These are phyloP conservation scores for Aspergillus pseudotamarii DNA, from an alignment of 2,329 filamentous ascomycete species.

Conservation along the genomic window DNA sequence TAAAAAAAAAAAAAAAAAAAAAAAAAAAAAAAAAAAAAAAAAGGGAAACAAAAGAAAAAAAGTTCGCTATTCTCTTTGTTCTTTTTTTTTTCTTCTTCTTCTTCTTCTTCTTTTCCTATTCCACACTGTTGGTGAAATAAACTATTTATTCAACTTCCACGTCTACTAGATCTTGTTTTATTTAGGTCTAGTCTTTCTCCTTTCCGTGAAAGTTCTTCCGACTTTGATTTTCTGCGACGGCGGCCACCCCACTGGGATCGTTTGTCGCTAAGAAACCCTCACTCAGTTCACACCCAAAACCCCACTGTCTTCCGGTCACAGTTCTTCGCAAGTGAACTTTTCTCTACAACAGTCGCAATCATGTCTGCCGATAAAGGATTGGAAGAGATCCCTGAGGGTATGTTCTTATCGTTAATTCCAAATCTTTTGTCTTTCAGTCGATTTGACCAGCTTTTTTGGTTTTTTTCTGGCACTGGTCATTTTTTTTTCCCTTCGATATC, in stretches of 20 bases:
- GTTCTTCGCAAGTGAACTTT: conserved; percentile 71
- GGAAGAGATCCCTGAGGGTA: conserved; percentile 95
- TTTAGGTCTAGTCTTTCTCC: conserved; percentile 36
- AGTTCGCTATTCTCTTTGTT: conserved; percentile 15
- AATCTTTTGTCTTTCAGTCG: not conserved
- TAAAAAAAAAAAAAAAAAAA: conserved; percentile 14
- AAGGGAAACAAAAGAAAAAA: conserved; percentile 7
- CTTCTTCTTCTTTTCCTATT: conserved; percentile 26
- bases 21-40: conserved; percentile 12
- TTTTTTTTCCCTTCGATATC: conserved; percentile 6
- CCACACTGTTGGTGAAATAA: conserved; percentile 12
- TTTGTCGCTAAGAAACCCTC: conserved; percentile 37
- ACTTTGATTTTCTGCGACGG: conserved; percentile 26
- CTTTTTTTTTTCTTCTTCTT: conserved; percentile 15
- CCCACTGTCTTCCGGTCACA: conserved; percentile 59
- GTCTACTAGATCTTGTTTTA: conserved; percentile 13
- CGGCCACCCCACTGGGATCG: conserved; percentile 32
- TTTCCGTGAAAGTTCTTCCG: conserved; percentile 11
- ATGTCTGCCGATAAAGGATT: conserved; percentile 94
- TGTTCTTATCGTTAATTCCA: conserved; percentile 46
- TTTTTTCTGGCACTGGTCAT: conserved; percentile 10
- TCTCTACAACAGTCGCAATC: conserved; percentile 70
- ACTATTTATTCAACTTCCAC: conserved; percentile 16
- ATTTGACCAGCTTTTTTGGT: not conserved
- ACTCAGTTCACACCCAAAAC: conserved; percentile 35